Evolutionary conservation across 2,329 filamentous ascomycete genomes (phyloP).

Genomic region (Ceratocystis huliohia): DNA sequence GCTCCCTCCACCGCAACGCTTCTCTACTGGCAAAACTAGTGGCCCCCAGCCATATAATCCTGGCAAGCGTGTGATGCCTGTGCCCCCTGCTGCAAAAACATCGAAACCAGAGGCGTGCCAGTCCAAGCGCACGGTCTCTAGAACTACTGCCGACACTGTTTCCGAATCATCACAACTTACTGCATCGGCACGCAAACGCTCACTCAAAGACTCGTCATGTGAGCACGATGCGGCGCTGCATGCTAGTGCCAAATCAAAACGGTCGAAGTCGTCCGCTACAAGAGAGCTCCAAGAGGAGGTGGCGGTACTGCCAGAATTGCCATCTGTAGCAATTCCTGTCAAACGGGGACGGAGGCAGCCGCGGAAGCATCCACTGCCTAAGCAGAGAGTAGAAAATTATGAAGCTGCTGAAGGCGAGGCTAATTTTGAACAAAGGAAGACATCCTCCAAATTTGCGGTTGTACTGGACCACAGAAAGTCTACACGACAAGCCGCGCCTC

Average conservation of each 20-base stretch:
- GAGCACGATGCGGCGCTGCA: background rate
- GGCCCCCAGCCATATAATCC: background rate
- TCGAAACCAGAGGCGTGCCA: background rate
- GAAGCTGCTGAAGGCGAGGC: background rate
- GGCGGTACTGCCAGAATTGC: background rate
- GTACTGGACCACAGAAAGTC: background rate
- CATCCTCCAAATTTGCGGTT: background rate
- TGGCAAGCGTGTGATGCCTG: conserved; percentile 8
- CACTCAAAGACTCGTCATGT: background rate
- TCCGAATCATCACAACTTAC: background rate
- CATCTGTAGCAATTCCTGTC: background rate
- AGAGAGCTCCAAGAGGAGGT: background rate
- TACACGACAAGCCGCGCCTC: background rate
- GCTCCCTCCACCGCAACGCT: conserved; percentile 14
- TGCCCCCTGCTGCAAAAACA: background rate
- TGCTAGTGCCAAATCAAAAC: background rate
- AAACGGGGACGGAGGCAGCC: background rate
- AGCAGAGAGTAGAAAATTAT: background rate
- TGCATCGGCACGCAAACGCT: background rate
- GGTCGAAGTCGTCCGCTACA: background rate
- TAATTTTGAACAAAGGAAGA: background rate
- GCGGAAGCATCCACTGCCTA: background rate
- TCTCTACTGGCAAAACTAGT: conserved; percentile 13
- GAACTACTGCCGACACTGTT: background rate
- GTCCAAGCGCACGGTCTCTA: background rate